Conservation (phyloP, 139 green algal species). For the Picochlorum sp. region DNA sequence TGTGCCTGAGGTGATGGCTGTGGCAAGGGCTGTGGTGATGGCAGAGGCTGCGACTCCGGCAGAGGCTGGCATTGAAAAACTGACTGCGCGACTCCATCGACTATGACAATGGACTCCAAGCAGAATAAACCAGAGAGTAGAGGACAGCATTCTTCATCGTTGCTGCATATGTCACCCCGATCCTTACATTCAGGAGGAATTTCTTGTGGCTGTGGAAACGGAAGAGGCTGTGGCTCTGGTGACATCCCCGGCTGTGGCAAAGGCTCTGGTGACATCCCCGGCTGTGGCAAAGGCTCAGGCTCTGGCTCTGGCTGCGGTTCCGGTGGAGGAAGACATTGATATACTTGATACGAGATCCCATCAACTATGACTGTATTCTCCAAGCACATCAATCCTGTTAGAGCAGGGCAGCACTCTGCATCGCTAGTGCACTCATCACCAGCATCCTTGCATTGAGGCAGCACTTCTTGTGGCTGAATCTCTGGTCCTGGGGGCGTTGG, state of each 20-base stretch:
- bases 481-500: neutral
- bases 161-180: neutral
- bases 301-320: neutral
- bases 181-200: constrained; percentile 1
- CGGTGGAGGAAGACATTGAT: neutral
- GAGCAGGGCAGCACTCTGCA: neutral
- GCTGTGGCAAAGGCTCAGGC: neutral
- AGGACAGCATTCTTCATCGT: neutral
- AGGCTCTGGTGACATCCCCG: neutral
- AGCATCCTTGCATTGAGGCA: constrained; percentile 1
- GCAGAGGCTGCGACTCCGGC: neutral
- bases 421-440: constrained; percentile 1
- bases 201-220: neutral
- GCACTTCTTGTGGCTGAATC: neutral
- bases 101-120: neutral
- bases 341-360: constrained; percentile 2
- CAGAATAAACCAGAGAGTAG: neutral
- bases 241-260: neutral
- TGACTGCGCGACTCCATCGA: neutral
- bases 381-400: neutral
- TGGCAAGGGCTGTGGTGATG: no score
- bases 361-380: constrained; percentile 2
- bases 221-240: neutral
- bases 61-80: neutral
- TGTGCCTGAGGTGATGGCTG: no score